Base-by-base conservation (phyloP, 1,139 yeast genomes). In the Torulaspora pretoriensis region DNA sequence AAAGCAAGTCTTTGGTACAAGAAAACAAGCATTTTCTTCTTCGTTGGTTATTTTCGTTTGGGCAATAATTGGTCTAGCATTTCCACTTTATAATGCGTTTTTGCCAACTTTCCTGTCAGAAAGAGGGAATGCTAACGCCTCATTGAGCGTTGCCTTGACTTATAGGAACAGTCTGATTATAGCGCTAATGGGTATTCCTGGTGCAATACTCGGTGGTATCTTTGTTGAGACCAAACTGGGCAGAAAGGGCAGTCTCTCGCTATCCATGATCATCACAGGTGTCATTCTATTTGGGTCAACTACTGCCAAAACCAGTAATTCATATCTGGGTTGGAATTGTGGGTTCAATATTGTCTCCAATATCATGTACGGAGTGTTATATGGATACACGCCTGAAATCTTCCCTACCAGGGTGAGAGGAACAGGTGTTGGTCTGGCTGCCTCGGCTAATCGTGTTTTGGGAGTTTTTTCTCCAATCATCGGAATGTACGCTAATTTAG, bases 351-450 rank as follows among this genome's bases (percentile, higher is more conserved):
- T 29, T 9, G 32, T 29, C 5, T 29, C 32, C 17, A 29, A 13
- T 14, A 14, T 13, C 14, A 29, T 29, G 32, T 29, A 29, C n/a
- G 32, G 32, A 16, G 32, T 29, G 14, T 29, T 29, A 4, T 29
- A 29, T 29, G 32, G 32, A 2, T 29, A 29, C 7, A 29, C 32
- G 8, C 32, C 32, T 7, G 32, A 29, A 29, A 29, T 29, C 14
- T 29, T 29, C 10, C 32, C 32, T 8, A 29, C 32, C n/a, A 29
- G 32, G 22, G 32, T 29, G 4, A 29, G 32, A 29, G 32, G 32
- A 9, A 29, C 32, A 13, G 32, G 32, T 29, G 32, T 29, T 10
- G 32, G 32, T 8, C 32, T 29, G 22, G 32, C 32, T 4, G 32
- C 32, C 14, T 29, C 32, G 10, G 32, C 32, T 1, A 29, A 29